A percentile compares a stretch with the other conserved stretches of the same genome.
These are phyloP conservation scores for Spinacia oleracea DNA, from an alignment of 179 eudicot genomes.

Conservation along the genomic window DNA sequence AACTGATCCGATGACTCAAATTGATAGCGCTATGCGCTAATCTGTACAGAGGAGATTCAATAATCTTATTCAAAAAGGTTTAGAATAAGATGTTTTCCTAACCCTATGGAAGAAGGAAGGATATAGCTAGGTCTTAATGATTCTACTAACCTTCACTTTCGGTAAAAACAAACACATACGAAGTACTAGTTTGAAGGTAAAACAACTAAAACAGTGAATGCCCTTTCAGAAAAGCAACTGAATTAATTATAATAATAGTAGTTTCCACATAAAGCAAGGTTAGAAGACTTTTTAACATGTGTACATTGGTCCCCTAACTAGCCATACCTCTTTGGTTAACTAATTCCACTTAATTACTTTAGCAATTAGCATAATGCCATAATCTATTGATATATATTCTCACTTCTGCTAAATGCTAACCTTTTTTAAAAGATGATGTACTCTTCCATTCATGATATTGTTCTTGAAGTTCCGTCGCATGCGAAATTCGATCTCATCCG, in stretches of 20 bases:
- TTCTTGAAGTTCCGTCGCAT: constrained; percentile 4
- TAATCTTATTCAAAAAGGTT: too few relatives aligned
- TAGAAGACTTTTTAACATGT: background rate
- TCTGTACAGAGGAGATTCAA: too few relatives aligned
- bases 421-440: background rate
- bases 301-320: constrained; percentile 3
- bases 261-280: background rate
- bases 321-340: background rate
- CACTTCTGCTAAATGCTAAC: background rate
- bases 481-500: background rate
- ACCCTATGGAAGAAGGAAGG: background rate
- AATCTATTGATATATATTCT: background rate
- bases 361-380: background rate
- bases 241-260: constrained; percentile 2
- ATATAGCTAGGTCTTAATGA: constrained; percentile 15
- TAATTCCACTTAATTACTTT: constrained; percentile 1
- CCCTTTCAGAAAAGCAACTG: constrained; percentile 9
- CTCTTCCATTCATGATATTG: background rate
- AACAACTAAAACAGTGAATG: background rate
- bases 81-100: background rate
- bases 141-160: constrained; percentile 1
- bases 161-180: background rate
- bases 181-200: too few relatives aligned
- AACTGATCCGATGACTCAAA: too few relatives aligned
- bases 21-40: too few relatives aligned